Evolutionary conservation across 257 asterid genomes (phyloP).

Genomic region (Euphrasia confusa): DNA sequence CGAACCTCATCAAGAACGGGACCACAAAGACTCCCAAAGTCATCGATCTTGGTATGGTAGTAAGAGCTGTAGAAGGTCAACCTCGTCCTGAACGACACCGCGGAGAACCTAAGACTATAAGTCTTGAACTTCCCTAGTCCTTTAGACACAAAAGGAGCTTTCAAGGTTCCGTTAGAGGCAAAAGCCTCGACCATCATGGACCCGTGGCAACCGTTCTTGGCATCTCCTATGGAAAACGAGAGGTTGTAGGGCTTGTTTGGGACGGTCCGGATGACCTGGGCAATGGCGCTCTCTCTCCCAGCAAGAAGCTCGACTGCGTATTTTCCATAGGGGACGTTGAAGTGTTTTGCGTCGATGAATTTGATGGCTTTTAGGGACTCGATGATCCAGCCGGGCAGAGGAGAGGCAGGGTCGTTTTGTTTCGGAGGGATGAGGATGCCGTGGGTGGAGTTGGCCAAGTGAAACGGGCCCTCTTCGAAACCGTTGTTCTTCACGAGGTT

Average conservation of each 20-base stretch:
- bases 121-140: constrained; percentile 27
- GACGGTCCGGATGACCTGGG: constrained; percentile 51
- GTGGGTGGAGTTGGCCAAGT: constrained; percentile 42
- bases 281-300: constrained; percentile 66
- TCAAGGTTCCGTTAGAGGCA: constrained; percentile 29
- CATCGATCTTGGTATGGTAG: constrained; percentile 48
- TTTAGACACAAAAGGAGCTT: constrained; percentile 14
- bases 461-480: constrained; percentile 73
- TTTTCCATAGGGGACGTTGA: constrained; percentile 51
- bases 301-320: constrained; percentile 64
- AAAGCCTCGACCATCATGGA: constrained; percentile 75
- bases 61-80: constrained; percentile 63
- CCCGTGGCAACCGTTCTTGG: constrained; percentile 62
- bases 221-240: constrained; percentile 49
- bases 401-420: constrained; percentile 52
- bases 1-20: constrained; percentile 62
- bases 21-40: constrained; percentile 61
- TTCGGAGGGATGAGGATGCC: constrained; percentile 74
- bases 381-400: constrained; percentile 77
- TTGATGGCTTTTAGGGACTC: constrained; percentile 69
- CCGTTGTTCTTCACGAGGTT: constrained; percentile 56
- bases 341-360: constrained; percentile 52
- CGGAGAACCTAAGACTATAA: constrained; percentile 40
- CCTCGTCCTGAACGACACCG: constrained; percentile 44
- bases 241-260: constrained; percentile 45